Percentiles rank a stretch among this genome's conserved stretches.
These are phyloP conservation scores for Thermochaetoides dissita DNA, from an alignment of 2,329 filamentous ascomycete species.

Conservation along the genomic window DNA sequence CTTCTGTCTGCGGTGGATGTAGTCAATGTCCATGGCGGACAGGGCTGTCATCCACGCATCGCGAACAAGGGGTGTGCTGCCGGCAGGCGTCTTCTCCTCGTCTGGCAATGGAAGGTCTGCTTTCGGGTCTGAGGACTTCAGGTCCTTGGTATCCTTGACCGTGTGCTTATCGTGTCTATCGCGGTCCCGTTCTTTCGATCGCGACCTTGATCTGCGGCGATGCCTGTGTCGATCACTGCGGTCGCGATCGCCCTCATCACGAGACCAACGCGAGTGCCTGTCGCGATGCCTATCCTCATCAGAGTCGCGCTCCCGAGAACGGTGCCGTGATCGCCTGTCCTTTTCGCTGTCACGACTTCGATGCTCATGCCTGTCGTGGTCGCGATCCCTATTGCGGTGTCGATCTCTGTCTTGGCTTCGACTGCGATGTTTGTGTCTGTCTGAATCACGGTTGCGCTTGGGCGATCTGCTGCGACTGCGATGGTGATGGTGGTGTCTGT, in stretches of 20 bases:
- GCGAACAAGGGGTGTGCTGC: conserved; percentile 38
- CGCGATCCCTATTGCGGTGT: conserved; percentile 19
- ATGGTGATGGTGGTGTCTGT: conserved; percentile 17
- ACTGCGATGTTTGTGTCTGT: conserved; percentile 17
- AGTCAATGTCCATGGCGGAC: conserved; percentile 69
- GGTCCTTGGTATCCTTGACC: conserved; percentile 22
- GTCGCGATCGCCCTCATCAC: conserved; percentile 29
- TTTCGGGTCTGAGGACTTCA: conserved; percentile 33
- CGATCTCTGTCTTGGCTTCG: conserved; percentile 16
- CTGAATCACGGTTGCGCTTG: conserved; percentile 8
- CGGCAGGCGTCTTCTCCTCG: conserved; percentile 28
- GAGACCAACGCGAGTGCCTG: conserved; percentile 48
- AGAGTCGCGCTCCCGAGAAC: conserved; percentile 25
- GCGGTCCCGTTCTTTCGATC: conserved; percentile 12
- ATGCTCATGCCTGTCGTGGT: conserved; percentile 15
- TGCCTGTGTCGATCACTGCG: conserved; percentile 25
- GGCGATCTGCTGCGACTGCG: conserved; percentile 21
- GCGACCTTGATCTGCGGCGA: conserved; percentile 28
- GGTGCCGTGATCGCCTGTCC: conserved; percentile 20
- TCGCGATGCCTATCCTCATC: conserved; percentile 42
- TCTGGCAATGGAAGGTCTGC: conserved; percentile 37
- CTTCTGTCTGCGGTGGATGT: conserved; percentile 50
- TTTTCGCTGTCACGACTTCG: conserved; percentile 19
- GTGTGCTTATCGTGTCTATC: conserved; percentile 18
- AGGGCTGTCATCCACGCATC: conserved; percentile 95